phyloP scores from a whole-genome alignment of 1,139 yeast genomes.

The Diutina sp. region DNA sequence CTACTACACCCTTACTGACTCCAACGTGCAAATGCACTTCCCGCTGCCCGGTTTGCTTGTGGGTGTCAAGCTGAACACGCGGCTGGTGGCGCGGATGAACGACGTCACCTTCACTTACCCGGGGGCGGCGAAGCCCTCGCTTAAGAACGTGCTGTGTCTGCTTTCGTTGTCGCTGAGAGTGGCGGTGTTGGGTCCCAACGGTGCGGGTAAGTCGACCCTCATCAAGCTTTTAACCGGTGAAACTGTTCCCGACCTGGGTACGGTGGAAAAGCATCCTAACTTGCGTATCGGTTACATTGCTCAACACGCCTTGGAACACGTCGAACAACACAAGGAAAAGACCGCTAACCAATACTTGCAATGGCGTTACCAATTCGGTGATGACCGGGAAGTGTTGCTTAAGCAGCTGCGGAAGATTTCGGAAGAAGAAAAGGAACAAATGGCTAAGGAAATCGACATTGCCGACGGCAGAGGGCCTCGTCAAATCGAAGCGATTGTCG shows the following conservation, averaged over 20 bases:
- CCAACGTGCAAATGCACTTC: conserved; percentile 92
- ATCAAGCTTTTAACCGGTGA: conserved; percentile 91
- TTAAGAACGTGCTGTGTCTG: conserved; percentile 71
- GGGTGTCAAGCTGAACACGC: conserved; percentile 89
- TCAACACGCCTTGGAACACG: conserved; percentile 96
- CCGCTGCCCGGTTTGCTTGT: conserved; percentile 96
- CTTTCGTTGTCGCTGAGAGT: conserved; percentile 88
- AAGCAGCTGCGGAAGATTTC: conserved; percentile 87
- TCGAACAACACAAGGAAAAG: conserved; percentile 92
- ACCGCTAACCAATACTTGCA: conserved; percentile 96
- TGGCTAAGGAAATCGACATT: conserved; percentile 67
- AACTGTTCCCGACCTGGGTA: conserved; percentile 72
- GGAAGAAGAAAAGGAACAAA: conserved; percentile 68
- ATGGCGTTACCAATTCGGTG: conserved; percentile 97
- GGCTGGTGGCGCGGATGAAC: conserved; percentile 87
- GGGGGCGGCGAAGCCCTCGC: conserved; percentile 76
- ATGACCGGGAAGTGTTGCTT: conserved; percentile 89
- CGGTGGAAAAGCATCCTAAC: conserved; percentile 95
- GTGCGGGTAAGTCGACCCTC: conserved; percentile 96
- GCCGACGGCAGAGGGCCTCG: conserved; percentile 87
- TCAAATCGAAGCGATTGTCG: conserved; percentile 84
- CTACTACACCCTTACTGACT: conserved; percentile 88
- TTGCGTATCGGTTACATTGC: conserved; percentile 97
- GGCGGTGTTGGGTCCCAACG: conserved; percentile 94
- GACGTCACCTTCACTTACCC: conserved; percentile 86